Evolutionary conservation across 768 basidiomycete genomes (phyloP).

Genomic region (Naganishia antarctica): DNA sequence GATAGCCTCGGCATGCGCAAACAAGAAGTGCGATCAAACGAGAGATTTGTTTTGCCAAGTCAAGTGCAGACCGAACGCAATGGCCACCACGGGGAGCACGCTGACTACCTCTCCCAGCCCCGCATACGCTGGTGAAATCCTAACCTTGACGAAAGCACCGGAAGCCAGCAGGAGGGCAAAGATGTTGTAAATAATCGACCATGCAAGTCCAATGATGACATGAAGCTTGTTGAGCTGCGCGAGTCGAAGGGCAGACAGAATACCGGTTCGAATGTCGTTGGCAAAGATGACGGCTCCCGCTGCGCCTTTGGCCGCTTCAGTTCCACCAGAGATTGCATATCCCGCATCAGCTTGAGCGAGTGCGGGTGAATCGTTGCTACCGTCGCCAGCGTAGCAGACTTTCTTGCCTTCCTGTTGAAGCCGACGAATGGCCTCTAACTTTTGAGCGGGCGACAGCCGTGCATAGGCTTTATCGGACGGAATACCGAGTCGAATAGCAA

Average conservation of each 20-base stretch:
- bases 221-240: not conserved
- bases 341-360: not conserved
- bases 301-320: not conserved
- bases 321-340: not conserved
- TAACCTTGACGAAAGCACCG: constrained; percentile 6
- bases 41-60: not conserved
- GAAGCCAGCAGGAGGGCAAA: constrained; percentile 7
- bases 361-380: not conserved
- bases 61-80: not conserved
- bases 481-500: not conserved
- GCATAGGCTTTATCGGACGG: not conserved
- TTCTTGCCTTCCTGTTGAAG: not conserved
- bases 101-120: not conserved
- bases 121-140: not conserved
- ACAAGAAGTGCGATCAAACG: too few relatives aligned
- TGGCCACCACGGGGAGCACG: not conserved
- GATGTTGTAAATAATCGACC: constrained; percentile 8
- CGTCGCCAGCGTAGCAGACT: constrained; percentile 2
- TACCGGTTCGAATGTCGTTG: not conserved
- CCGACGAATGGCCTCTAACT: not conserved
- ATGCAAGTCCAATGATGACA: constrained; percentile 1
- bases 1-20: too few relatives aligned
- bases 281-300: not conserved
- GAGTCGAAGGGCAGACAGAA: not conserved
- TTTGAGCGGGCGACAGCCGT: not conserved